Evolutionary conservation across 75 land plant genomes (phyloP).

Genomic region (Cryptomeria japonica): DNA sequence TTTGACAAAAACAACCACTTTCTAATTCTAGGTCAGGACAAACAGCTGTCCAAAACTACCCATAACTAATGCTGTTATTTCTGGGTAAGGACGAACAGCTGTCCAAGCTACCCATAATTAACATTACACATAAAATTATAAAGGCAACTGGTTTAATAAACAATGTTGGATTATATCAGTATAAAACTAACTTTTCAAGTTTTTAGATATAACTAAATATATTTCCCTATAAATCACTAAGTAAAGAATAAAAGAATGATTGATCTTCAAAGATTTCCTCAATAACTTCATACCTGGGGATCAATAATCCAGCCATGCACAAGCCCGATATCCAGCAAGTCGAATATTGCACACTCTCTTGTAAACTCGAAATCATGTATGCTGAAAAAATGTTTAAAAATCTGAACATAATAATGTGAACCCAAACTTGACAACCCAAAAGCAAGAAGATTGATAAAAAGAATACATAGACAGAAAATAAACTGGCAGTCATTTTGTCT

Average conservation of each 20-base stretch:
- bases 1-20: no score
- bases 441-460: neutral
- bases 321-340: conserved; percentile 86
- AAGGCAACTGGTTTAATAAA: neutral
- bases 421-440: neutral
- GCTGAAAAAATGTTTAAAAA: conserved; percentile 40
- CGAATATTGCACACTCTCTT: conserved; percentile 90
- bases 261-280: neutral
- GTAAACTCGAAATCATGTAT: conserved; percentile 97
- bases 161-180: neutral
- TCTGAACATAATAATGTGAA: neutral
- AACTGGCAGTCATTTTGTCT: neutral
- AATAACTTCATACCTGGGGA: conserved; percentile 71
- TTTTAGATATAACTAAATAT: no score
- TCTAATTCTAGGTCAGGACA: no score
- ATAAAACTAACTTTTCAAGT: neutral
- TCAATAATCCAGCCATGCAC: conserved; percentile 99
- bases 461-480: neutral
- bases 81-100: no score
- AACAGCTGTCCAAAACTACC: no score
- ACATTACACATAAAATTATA: neutral
- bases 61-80: no score
- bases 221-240: neutral
- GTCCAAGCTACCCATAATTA: no score
- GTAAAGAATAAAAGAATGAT: neutral